Base-by-base conservation (phyloP, 2,329 filamentous ascomycete genomes). In the Mycosphaerella sp. region DNA sequence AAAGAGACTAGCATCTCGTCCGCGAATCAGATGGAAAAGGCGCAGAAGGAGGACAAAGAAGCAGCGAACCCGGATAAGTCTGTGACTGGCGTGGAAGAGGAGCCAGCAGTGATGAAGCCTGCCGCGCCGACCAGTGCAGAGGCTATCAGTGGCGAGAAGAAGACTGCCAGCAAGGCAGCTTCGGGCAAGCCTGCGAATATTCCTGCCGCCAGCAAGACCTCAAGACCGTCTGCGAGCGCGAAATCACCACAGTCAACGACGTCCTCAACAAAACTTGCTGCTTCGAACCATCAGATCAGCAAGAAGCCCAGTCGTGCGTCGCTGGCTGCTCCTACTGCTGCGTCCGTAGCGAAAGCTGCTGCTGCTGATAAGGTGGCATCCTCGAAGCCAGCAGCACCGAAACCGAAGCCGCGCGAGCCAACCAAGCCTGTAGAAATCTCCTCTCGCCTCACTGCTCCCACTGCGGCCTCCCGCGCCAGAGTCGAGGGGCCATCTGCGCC, bases 391-490 rank as follows among this genome's bases (percentile, higher is more conserved):
- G 53, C 52, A 32, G 16, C 39, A 32, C 13, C 39, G n/a, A 56
- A 51, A 39, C 44, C 59, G 18, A 84, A 81, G 64, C 70, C 76
- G 36, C 83, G 81, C 67, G 87, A 85, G 9, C 83, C 83, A 2
- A 89, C 86, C 1, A 79, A 81, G 49, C 84, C 85, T 8, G 73
- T 82, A 45, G 80, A 79, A 50, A 72, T 89, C 1, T 82, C 85
- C 7, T 73, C 84, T 8, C 82, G 84, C 51, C 72, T 89, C 27
- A 85, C 77, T 18, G 82, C 84, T 5, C 85, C 83, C 28, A 89
- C 86, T 3, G 79, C 85, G 18, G 77, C 86, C 0, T 89, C 81
- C 1, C 79, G 79, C 13, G 83, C 81, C 12, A 87, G 84, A 67
- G 73, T 77, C 44, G 74, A 73, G 30, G 47, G 59, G 12, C 59